phyloP scores from a whole-genome alignment of 139 green algal genomes.

The Deuterostichococcus epilithicus region DNA sequence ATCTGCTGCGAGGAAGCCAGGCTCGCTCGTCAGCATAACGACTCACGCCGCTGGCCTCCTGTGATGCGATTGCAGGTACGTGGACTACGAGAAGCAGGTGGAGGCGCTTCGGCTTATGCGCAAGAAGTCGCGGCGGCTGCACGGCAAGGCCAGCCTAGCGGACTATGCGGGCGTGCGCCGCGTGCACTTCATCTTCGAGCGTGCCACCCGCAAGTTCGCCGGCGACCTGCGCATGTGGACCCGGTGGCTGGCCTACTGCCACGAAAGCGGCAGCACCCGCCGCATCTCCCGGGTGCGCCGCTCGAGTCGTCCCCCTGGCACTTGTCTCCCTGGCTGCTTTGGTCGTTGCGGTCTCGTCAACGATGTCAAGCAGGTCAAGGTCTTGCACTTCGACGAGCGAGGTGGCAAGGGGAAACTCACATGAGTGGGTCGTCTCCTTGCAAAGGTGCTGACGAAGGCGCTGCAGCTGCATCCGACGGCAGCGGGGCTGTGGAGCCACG shows the following conservation, averaged over 20 bases:
- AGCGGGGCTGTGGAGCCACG: conserved; percentile 82
- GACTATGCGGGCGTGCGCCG: conserved; percentile 68
- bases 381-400: background rate
- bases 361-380: background rate
- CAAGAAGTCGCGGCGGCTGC: conserved; percentile 28
- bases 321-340: background rate
- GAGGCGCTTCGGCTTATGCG: conserved; percentile 69
- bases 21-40: no score
- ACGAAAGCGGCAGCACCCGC: conserved; percentile 45
- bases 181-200: conserved; percentile 89
- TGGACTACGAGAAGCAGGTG: conserved; percentile 76
- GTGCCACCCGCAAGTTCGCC: conserved; percentile 80
- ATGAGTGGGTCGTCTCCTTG: background rate
- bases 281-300: conserved; percentile 52
- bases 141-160: conserved; percentile 49
- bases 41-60: background rate
- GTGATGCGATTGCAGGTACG: conserved; percentile 47
- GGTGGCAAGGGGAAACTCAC: background rate
- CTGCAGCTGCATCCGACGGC: conserved; percentile 79
- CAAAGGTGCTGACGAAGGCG: conserved; percentile 69
- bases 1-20: no score
- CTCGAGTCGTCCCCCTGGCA: background rate
- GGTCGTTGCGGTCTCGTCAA: background rate
- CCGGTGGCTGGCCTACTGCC: conserved; percentile 78
- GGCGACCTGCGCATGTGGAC: conserved; percentile 85